These are phyloP conservation scores for Colletotrichum euphorbiae DNA, from an alignment of 2,329 filamentous ascomycete genomes.

Conservation along the genomic window DNA sequence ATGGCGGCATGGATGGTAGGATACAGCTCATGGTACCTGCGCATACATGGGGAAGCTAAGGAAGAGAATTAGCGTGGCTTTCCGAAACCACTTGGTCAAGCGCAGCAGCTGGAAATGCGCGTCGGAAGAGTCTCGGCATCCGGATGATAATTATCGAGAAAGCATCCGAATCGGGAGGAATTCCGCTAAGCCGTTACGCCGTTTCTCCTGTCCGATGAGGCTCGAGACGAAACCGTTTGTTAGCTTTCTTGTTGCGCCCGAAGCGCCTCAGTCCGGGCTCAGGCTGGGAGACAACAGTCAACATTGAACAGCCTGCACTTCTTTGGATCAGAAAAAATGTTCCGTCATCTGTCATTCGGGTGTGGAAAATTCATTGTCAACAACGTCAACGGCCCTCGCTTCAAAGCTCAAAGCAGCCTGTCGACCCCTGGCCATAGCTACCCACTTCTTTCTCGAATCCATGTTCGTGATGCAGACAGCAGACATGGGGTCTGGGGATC, in stretches of 20 bases:
- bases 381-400: conserved; percentile 2
- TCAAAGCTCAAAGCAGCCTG: conserved; percentile 2
- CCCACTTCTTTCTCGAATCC: conserved; percentile 13
- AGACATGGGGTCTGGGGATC: conserved; percentile 29
- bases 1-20: conserved; percentile 1
- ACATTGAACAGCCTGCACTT: background rate
- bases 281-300: background rate
- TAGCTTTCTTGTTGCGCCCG: no score
- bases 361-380: conserved; percentile 12
- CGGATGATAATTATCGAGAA: background rate
- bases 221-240: background rate
- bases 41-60: background rate
- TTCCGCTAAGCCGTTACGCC: background rate
- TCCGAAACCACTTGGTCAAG: conserved; percentile 4
- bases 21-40: conserved; percentile 21
- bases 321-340: conserved; percentile 1
- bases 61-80: background rate
- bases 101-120: background rate
- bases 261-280: background rate
- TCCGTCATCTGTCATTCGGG: conserved; percentile 13
- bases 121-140: background rate
- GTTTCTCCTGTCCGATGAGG: background rate
- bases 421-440: conserved; percentile 12
- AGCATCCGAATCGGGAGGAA: background rate
- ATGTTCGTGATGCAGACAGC: conserved; percentile 29